Conservation (phyloP, 192 early-diverging fungal genomes). For the Podila minutissima region DNA sequence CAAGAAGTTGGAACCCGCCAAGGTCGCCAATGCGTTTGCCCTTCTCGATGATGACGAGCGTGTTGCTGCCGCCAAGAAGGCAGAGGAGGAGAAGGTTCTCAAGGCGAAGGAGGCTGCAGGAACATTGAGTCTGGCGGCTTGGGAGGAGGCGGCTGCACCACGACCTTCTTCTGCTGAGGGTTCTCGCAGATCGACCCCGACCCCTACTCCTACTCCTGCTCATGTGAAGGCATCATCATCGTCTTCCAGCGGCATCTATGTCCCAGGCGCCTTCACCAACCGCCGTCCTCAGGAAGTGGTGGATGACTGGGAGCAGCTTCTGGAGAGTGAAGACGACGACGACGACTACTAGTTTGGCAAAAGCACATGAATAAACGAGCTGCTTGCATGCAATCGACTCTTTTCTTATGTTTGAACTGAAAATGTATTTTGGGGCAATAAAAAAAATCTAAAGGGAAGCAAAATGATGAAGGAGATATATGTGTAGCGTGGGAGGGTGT, state of each 20-base stretch:
- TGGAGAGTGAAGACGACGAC: slow-evolving; percentile 29
- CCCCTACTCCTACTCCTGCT: neutral
- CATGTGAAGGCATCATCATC: slow-evolving; percentile 6
- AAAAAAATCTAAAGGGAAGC: too few species aligned
- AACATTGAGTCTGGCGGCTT: slow-evolving; percentile 39
- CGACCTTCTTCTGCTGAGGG: neutral
- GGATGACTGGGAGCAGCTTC: slow-evolving; percentile 47
- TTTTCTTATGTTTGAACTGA: too few species aligned
- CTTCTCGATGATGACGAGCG: slow-evolving; percentile 45
- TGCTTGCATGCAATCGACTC: too few species aligned
- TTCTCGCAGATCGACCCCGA: too few species aligned
- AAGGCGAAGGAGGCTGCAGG: slow-evolving; percentile 49
- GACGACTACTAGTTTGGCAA: too few species aligned
- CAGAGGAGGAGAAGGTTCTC: slow-evolving; percentile 36
- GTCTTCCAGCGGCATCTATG: slow-evolving; percentile 13
- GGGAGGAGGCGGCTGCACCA: slow-evolving; percentile 36
- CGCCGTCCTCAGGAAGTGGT: slow-evolving; percentile 24
- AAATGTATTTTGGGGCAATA: too few species aligned
- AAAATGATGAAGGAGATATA: too few species aligned
- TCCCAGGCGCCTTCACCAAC: slow-evolving; percentile 33
- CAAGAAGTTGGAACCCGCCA: slow-evolving; percentile 20
- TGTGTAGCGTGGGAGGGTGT: too few species aligned
- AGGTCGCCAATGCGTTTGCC: slow-evolving; percentile 37
- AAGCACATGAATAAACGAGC: too few species aligned
- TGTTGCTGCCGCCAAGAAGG: slow-evolving; percentile 34